phyloP scores from a whole-genome alignment of 495 filamentous ascomycete species.

The Thermochaetoides thermophila region DNA sequence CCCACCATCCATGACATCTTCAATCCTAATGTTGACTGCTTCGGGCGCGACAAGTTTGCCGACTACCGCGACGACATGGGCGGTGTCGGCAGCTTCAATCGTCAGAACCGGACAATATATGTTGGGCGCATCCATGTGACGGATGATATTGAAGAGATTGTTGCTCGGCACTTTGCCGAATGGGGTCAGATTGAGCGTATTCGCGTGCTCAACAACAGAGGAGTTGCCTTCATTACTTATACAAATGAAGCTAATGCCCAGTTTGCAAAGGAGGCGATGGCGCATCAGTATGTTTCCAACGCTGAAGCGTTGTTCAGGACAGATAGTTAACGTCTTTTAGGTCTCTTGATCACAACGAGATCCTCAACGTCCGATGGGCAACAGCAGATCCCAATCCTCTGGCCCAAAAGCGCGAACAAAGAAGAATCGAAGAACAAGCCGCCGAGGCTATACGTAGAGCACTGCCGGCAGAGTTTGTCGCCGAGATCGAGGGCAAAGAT shows the following conservation, averaged over 20 bases:
- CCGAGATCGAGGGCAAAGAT: constrained; percentile 85
- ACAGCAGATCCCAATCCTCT: constrained; percentile 92
- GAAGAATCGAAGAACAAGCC: constrained; percentile 90
- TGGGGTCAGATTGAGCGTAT: constrained; percentile 86
- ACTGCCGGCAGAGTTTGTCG: constrained; percentile 81
- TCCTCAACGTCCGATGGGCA: constrained; percentile 94
- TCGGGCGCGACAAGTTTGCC: constrained; percentile 73
- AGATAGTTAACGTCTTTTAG: constrained; percentile 3
- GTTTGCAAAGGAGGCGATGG: constrained; percentile 88
- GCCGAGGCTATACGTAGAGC: constrained; percentile 86
- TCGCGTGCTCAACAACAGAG: constrained; percentile 76
- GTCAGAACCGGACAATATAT: constrained; percentile 87
- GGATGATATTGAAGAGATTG: constrained; percentile 97
- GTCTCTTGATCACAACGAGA: constrained; percentile 60
- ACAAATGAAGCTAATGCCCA: constrained; percentile 72
- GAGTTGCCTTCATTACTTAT: constrained; percentile 87
- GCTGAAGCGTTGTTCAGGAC: too few species aligned
- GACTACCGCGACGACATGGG: constrained; percentile 96
- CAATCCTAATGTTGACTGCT: constrained; percentile 83
- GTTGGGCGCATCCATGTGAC: constrained; percentile 85
- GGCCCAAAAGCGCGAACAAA: constrained; percentile 83
- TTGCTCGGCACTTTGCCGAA: constrained; percentile 81
- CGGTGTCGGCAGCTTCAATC: constrained; percentile 77
- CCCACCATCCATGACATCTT: constrained; percentile 73
- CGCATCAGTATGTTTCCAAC: constrained; percentile 50